Evolutionary conservation across 2,329 filamentous ascomycete genomes (phyloP).

Genomic region (Fusarium decemcellulare): DNA sequence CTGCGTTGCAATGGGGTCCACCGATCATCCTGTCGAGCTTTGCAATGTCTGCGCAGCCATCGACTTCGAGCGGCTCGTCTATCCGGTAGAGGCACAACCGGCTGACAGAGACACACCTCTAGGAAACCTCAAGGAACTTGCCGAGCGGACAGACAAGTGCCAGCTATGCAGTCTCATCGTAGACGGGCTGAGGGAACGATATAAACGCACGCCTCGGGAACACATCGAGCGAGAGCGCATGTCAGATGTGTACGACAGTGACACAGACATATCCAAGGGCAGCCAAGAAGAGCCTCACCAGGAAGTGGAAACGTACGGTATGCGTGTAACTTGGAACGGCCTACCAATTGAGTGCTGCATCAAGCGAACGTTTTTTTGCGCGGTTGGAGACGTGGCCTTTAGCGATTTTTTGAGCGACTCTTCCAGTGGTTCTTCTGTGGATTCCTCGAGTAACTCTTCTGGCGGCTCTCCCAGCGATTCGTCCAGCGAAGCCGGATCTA

Average conservation of each 20-base stretch:
- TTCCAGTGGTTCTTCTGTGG: too few relatives aligned
- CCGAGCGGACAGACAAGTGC: slow-evolving; percentile 6
- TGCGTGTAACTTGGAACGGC: slow-evolving; percentile 2
- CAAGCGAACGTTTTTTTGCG: neutral
- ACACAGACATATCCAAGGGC: neutral
- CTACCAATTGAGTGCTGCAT: slow-evolving; percentile 12
- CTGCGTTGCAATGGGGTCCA: neutral
- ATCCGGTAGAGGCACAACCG: neutral
- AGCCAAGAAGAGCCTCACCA: neutral
- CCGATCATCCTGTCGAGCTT: neutral
- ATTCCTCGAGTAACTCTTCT: too few relatives aligned
- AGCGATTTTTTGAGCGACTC: too few relatives aligned
- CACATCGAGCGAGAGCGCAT: neutral
- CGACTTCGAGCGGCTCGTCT: slow-evolving; percentile 17
- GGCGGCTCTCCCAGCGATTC: too few relatives aligned
- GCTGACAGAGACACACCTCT: neutral
- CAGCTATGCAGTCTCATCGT: slow-evolving; percentile 12
- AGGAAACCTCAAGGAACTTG: slow-evolving; percentile 9
- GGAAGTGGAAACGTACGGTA: slow-evolving; percentile 11
- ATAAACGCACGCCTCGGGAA: neutral
- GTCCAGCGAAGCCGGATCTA: too few relatives aligned
- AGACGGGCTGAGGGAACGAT: slow-evolving; percentile 13
- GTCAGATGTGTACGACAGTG: neutral
- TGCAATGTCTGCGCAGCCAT: slow-evolving; percentile 5
- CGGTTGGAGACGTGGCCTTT: neutral